Percentiles rank a stretch among this genome's conserved stretches.
Conservation (phyloP, 2,329 filamentous ascomycete species). For the Colletotrichum sp. region DNA sequence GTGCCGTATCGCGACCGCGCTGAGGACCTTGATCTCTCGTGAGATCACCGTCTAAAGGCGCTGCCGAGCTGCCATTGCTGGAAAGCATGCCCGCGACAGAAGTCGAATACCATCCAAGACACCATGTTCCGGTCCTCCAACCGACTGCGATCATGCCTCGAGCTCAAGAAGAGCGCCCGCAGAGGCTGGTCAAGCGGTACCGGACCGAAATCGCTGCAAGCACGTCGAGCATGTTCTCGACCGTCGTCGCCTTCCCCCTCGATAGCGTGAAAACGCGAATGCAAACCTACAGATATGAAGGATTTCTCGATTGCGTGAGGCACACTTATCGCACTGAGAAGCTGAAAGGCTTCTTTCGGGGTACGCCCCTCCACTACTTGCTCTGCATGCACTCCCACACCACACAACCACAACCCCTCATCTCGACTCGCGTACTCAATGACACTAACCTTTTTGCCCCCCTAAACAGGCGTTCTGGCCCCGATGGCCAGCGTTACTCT, state of each 20-base stretch:
- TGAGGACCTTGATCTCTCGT: constrained; percentile 61
- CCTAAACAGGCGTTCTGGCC: constrained; percentile 70
- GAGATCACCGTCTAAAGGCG: constrained; percentile 53
- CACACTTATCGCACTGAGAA: constrained; percentile 80
- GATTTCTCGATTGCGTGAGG: constrained; percentile 74
- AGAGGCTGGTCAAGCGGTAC: constrained; percentile 73
- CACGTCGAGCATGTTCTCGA: constrained; percentile 78
- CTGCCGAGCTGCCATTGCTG: constrained; percentile 39
- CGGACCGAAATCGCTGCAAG: constrained; percentile 82
- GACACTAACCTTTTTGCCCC: constrained; percentile 12
- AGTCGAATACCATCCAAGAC: constrained; percentile 43
- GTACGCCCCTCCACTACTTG: constrained; percentile 43
- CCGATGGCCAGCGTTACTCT: constrained; percentile 82
- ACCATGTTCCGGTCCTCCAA: constrained; percentile 47
- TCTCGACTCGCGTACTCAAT: not conserved
- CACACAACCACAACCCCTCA: constrained; percentile 2
- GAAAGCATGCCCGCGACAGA: constrained; percentile 40
- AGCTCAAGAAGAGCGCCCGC: constrained; percentile 26
- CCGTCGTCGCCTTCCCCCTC: constrained; percentile 81
- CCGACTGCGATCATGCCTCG: constrained; percentile 48
- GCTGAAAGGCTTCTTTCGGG: constrained; percentile 79
- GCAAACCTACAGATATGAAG: constrained; percentile 83
- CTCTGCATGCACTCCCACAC: not conserved
- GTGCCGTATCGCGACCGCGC: constrained; percentile 60
- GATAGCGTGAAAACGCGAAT: constrained; percentile 91